phyloP scores from a whole-genome alignment of 345 rosid species.

The Hypericum perforatum region DNA sequence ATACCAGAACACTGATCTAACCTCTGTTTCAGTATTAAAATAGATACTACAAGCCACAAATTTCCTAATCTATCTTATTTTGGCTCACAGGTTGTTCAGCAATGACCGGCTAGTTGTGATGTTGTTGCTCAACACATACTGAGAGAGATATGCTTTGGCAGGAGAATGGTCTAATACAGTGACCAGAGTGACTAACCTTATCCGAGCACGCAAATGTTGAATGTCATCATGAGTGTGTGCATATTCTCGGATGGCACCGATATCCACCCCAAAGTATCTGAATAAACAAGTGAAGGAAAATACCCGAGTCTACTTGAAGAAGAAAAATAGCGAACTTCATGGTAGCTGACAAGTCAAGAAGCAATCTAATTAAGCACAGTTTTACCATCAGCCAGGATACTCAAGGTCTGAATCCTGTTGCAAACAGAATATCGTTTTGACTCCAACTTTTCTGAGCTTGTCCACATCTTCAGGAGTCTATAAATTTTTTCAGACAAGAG shows the following conservation, averaged over 20 bases:
- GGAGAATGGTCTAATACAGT: too few relatives aligned
- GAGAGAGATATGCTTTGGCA: too few relatives aligned
- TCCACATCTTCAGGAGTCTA: constrained; percentile 83
- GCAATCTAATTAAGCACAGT: too few relatives aligned
- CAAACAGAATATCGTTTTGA: constrained; percentile 87
- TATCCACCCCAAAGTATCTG: constrained; percentile 93
- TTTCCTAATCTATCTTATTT: too few relatives aligned
- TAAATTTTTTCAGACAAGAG: constrained; percentile 14
- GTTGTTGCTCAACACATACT: too few relatives aligned
- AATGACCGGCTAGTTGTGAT: too few relatives aligned
- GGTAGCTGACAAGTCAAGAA: too few relatives aligned
- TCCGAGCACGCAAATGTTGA: constrained; percentile 75
- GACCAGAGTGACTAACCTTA: constrained; percentile 40
- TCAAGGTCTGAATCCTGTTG: constrained; percentile 92
- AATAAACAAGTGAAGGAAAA: constrained; percentile 34
- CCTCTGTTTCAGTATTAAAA: too few relatives aligned
- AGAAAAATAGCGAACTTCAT: too few relatives aligned
- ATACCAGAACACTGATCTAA: too few relatives aligned
- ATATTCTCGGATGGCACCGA: constrained; percentile 61
- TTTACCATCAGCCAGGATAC: constrained; percentile 40
- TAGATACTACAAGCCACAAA: too few relatives aligned
- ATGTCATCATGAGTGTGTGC: constrained; percentile 43
- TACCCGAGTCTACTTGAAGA: background rate
- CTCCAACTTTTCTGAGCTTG: constrained; percentile 72
- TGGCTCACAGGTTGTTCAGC: too few relatives aligned